Evolutionary conservation across 225 moss, liverwort and hornwort species (phyloP), one percentile per base, ranked within the genome.

Genomic region (Ulota crispa): DNA sequence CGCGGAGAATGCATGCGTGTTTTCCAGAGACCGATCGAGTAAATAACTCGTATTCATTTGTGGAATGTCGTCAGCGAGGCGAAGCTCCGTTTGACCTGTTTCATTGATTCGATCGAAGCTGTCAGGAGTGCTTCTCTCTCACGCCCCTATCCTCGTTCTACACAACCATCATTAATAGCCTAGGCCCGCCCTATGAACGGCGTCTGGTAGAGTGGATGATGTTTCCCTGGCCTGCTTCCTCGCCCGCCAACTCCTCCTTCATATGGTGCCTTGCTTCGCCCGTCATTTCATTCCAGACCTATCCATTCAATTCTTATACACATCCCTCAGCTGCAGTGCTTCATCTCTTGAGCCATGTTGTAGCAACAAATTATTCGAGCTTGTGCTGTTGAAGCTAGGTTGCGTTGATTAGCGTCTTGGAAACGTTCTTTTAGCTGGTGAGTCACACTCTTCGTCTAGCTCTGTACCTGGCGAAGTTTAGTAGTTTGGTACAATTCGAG

Each of bases 261-360:
- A 52, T 41, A 42, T 77, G 73, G 68, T 87, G 82, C 76, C 83
- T 87, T 82, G 84, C 60, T 19, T 66, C 60, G 23, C 73, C 82
- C 82, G 70, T 50, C 84, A 75, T 60, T 59, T 75, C 75, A 14
- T 41, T 66, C 14, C 9, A 7, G 32, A 2, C 4, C 34, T n/a
- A 1, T 23, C 36, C 24, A 9, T 7, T 27, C 20, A 30, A 55
- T 61, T 74, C 81, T 50, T 70, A 59, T 65, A 57, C 27, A 3
- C 45, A 7, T 30, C 20, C 57, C 61, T 55, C 45, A 45, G 8
- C 65, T 65, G 24, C 31, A 64, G 55, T 65, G 37, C 65, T 57
- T 26, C 18, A 0, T 70, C 59, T 75, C 57, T 75, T 24, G 50
- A 20, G 18, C 21, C 13, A 28, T 34, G 37, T 60, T 50, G 12